Base-by-base conservation (phyloP, 2,329 filamentous ascomycete genomes). In the Seiridium cupressi region DNA sequence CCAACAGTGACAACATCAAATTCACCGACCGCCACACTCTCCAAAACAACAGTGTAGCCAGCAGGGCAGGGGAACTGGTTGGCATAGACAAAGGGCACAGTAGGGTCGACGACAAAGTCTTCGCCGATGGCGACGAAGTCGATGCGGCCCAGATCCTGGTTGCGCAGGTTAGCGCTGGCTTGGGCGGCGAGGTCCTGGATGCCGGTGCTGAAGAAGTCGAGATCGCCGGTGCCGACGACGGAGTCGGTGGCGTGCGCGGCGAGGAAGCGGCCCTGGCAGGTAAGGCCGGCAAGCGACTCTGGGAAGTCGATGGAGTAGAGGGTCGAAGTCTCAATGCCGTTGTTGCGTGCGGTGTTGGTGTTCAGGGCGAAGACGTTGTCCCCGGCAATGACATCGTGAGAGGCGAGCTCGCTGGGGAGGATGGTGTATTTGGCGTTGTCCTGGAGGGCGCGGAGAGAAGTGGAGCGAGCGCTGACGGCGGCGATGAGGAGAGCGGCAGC, bases 391-490 rank as follows among this genome's bases (percentile, higher is more conserved):
- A 55, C 51, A 38, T 55, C 51, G 51, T 55, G 51, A 4, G 51
- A 35, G 51, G 51, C 51, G 8, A 55, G 51, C n/a, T 26, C 36
- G n/a, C 4, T 42, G n/a, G 51, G 51, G 5, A 55, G 38, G 31
- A 55, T 44, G 8, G 26, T 55, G 51, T 55, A 44, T 5, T 40
- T 40, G 18, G 9, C 51, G 8, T 3, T 34, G n/a, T 18, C 9
- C 40, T 55, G 51, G 40, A 36, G 51, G 51, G 26, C 38, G 36
- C 51, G 51, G 9, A 55, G 13, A 5, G 51, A 36, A 8, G 51
- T 44, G 7, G 51, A 42, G 36, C 51, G 51, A 36, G 51, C 51
- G 40, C 36, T 44, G 51, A 38, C 51, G 51, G 51, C 51, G 51
- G 36, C 40, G 36, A 55, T 26, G 18, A 55, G 51, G 51, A 55